These are phyloP conservation scores for Apiospora malaysiana DNA, from an alignment of 2,329 filamentous ascomycete species.

Conservation along the genomic window DNA sequence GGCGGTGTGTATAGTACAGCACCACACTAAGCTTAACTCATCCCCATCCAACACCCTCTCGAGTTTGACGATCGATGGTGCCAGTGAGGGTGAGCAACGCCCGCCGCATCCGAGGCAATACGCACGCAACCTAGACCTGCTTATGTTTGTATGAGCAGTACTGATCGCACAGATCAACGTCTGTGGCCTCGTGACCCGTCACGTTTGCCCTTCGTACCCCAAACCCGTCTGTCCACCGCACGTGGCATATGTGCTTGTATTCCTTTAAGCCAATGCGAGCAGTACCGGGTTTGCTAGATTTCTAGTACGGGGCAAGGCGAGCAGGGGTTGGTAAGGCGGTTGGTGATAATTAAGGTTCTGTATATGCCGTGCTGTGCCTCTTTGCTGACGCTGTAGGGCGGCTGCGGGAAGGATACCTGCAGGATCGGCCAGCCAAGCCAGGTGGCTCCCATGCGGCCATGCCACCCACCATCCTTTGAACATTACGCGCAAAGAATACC, in stretches of 20 bases:
- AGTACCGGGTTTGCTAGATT: neutral
- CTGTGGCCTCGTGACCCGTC: neutral
- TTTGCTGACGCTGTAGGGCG: slow-evolving; percentile 2
- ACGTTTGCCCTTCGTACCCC: neutral
- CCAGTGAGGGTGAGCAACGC: neutral
- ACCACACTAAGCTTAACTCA: neutral
- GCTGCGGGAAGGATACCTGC: slow-evolving; percentile 8
- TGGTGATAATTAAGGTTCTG: neutral
- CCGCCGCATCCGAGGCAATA: neutral
- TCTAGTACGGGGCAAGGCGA: neutral
- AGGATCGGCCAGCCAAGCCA: neutral
- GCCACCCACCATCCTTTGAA: neutral
- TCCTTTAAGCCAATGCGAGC: neutral
- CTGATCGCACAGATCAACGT: neutral
- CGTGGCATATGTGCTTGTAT: neutral
- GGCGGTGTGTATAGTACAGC: neutral
- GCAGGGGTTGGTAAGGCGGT: neutral
- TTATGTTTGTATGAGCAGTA: neutral
- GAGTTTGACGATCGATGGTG: slow-evolving; percentile 7
- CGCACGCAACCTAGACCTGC: neutral
- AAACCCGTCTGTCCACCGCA: neutral
- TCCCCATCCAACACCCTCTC: neutral
- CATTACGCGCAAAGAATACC: neutral
- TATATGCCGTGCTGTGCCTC: neutral
- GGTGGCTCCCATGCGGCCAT: neutral